Conservation (phyloP, 257 asterid genomes). For the Oldenlandia corymbosa region DNA sequence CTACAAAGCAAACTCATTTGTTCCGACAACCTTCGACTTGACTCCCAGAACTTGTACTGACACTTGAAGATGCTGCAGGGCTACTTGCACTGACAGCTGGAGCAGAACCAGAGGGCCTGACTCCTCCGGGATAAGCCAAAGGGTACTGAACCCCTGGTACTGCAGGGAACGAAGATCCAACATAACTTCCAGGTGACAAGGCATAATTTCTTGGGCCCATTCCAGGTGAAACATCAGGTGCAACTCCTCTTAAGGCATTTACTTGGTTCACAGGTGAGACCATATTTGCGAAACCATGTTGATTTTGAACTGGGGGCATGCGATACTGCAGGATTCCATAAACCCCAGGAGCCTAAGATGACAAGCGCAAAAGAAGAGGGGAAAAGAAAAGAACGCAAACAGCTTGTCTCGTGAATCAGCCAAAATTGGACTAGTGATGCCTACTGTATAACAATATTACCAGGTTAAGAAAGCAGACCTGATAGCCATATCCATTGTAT, state of each 20-base stretch:
- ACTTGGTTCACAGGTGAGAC: constrained; percentile 65
- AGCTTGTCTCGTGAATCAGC: constrained; percentile 1
- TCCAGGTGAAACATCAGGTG: constrained; percentile 65
- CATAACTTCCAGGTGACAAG: constrained; percentile 47
- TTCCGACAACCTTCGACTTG: constrained; percentile 71
- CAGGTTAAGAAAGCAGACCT: constrained; percentile 45
- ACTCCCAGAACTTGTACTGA: constrained; percentile 58
- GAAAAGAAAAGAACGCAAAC: no score
- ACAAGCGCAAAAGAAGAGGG: constrained; percentile 29
- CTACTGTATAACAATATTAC: background rate
- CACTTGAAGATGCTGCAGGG: constrained; percentile 93
- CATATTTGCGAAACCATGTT: constrained; percentile 53
- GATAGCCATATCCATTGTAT: constrained; percentile 89
- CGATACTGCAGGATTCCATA: constrained; percentile 90
- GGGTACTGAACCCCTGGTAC: constrained; percentile 75
- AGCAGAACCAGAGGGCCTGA: constrained; percentile 48
- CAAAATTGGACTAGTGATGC: constrained; percentile 2
- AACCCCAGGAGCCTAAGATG: constrained; percentile 72
- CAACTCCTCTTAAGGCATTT: constrained; percentile 49
- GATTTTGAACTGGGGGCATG: constrained; percentile 66
- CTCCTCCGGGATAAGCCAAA: constrained; percentile 55
- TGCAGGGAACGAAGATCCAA: constrained; percentile 59
- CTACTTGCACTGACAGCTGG: constrained; percentile 52
- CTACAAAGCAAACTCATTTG: constrained; percentile 4
- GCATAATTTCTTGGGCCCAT: constrained; percentile 62